phyloP scores from a whole-genome alignment of 345 rosid species.

The Brassica napus region DNA sequence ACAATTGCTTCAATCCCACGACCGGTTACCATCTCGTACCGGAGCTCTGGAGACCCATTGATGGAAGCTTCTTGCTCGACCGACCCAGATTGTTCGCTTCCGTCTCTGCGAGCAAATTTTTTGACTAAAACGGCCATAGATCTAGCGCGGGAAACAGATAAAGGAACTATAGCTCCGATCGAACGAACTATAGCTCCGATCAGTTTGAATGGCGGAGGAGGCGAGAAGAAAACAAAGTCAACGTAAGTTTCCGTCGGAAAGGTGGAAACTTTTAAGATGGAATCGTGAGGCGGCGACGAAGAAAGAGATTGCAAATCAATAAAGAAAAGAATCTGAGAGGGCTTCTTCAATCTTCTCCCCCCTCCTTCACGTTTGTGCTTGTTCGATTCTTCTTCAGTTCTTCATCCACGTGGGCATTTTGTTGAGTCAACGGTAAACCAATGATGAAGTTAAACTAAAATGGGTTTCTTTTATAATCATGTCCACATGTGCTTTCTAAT shows the following conservation, averaged over 20 bases:
- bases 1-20: constrained; percentile 52
- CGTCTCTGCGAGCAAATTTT: constrained; percentile 34
- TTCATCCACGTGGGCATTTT: constrained; percentile 14
- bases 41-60: constrained; percentile 30
- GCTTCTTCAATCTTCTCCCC: neutral
- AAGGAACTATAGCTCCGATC: neutral
- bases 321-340: constrained; percentile 9
- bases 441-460: constrained; percentile 9
- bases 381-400: neutral
- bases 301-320: neutral
- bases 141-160: constrained; percentile 26
- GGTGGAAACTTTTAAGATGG: neutral
- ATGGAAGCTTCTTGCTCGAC: constrained; percentile 50
- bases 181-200: neutral
- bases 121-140: constrained; percentile 41
- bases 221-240: constrained; percentile 13
- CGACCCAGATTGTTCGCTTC: constrained; percentile 37
- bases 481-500: neutral
- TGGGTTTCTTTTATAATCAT: constrained; percentile 12
- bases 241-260: neutral
- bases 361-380: neutral
- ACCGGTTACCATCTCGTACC: constrained; percentile 22
- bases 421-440: constrained; percentile 3
- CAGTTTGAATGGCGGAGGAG: constrained; percentile 8
- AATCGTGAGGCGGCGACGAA: neutral